phyloP scores from a whole-genome alignment of 1,139 yeast genomes.

The Groenewaldozyma sp. region DNA sequence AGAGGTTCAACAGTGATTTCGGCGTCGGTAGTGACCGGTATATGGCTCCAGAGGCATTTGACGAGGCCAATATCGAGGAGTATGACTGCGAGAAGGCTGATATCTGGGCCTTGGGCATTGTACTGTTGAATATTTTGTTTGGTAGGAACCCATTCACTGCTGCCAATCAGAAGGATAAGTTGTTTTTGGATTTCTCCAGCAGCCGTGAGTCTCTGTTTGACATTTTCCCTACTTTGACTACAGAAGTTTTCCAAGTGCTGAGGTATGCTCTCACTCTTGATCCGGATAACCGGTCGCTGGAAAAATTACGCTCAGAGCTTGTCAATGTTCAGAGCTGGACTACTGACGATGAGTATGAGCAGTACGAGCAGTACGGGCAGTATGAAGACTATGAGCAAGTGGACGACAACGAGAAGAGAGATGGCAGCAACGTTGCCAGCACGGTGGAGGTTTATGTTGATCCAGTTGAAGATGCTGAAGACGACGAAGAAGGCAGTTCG shows the following conservation, averaged over 20 bases:
- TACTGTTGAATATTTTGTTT: constrained; percentile 74
- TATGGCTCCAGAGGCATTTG: constrained; percentile 89
- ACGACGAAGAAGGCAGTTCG: constrained; percentile 13
- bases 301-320: constrained; percentile 51
- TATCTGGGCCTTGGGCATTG: constrained; percentile 88
- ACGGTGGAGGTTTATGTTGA: not conserved
- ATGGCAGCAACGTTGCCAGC: constrained; percentile 7
- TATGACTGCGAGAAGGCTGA: constrained; percentile 87
- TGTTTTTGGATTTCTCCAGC: constrained; percentile 78
- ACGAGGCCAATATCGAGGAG: constrained; percentile 40
- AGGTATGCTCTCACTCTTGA: constrained; percentile 74
- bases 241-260: constrained; percentile 75
- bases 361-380: constrained; percentile 31
- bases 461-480: constrained; percentile 10
- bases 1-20: constrained; percentile 57
- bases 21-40: constrained; percentile 92
- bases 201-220: constrained; percentile 88
- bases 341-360: constrained; percentile 67
- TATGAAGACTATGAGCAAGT: constrained; percentile 18
- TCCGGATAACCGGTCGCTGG: constrained; percentile 73
- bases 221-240: constrained; percentile 82
- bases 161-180: constrained; percentile 76
- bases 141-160: constrained; percentile 81
- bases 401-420: constrained; percentile 30
- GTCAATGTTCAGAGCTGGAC: constrained; percentile 59